Percentiles rank a stretch among this genome's conserved stretches.
phyloP scores from a whole-genome alignment of 2,329 filamentous ascomycete species.

The Leptographium procerum region DNA sequence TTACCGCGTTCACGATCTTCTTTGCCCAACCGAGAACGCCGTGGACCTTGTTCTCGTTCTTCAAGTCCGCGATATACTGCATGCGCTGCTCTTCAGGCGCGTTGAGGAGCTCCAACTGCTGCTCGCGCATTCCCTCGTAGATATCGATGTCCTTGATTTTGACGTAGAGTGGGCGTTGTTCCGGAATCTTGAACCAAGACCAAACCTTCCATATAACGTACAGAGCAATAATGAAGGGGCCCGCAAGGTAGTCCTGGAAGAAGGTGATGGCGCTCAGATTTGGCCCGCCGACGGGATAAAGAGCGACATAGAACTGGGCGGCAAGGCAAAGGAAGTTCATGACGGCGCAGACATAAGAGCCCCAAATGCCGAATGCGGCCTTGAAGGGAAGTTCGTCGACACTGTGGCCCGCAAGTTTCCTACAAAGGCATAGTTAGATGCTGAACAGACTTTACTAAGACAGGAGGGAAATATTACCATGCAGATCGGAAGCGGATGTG shows the following conservation, averaged over 20 bases:
- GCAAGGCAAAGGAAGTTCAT: background rate
- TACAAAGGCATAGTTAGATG: slow-evolving; percentile 8
- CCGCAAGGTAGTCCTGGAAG: slow-evolving; percentile 48
- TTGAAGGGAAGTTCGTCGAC: background rate
- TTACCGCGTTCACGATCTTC: background rate
- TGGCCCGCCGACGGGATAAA: background rate
- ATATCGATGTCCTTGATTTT: slow-evolving; percentile 49
- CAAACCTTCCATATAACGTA: slow-evolving; percentile 58
- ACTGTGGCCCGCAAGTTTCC: slow-evolving; percentile 20
- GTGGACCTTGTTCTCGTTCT: background rate
- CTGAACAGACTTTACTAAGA: background rate
- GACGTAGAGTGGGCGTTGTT: slow-evolving; percentile 43
- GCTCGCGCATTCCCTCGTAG: slow-evolving; percentile 42
- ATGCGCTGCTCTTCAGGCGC: background rate
- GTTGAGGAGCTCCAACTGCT: slow-evolving; percentile 13
- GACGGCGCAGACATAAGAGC: background rate
- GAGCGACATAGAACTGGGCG: background rate
- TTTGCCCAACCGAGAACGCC: background rate
- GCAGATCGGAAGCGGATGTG: slow-evolving; percentile 55
- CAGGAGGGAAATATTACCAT: slow-evolving; percentile 27
- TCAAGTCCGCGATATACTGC: background rate
- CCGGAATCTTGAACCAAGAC: slow-evolving; percentile 18
- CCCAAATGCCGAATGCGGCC: background rate
- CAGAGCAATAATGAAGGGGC: slow-evolving; percentile 40
- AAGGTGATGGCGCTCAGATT: slow-evolving; percentile 34